A percentile compares a stretch with the other conserved stretches of the same genome.
phyloP scores from a whole-genome alignment of 2,329 filamentous ascomycete genomes.

The Aspergillus aculeatus region DNA sequence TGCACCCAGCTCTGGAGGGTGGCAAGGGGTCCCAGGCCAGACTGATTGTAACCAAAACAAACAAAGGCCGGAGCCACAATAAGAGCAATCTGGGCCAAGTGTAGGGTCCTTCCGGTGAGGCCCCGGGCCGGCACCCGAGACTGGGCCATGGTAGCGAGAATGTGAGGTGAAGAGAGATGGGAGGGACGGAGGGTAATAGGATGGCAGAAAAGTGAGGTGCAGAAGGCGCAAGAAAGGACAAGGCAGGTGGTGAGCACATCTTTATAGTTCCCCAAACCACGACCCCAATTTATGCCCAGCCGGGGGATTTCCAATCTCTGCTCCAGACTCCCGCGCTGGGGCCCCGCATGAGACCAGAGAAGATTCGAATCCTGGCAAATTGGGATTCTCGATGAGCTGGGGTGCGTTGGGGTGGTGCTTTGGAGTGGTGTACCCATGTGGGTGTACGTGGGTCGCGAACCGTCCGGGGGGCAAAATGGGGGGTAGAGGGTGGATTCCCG shows the following conservation, averaged over 20 bases:
- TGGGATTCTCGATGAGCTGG: background rate
- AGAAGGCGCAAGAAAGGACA: background rate
- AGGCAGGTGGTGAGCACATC: background rate
- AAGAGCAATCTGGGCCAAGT: constrained; percentile 22
- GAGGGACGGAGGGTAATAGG: background rate
- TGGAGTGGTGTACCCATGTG: background rate
- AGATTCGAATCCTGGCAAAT: background rate
- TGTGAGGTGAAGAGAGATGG: background rate
- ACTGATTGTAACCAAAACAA: constrained; percentile 29
- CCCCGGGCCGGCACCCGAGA: background rate
- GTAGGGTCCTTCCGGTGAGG: constrained; percentile 13
- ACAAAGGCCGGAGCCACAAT: constrained; percentile 26
- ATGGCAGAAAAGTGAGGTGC: background rate
- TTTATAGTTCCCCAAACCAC: background rate
- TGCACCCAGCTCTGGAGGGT: constrained; percentile 36
- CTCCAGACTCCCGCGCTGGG: background rate
- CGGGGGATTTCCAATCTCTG: background rate
- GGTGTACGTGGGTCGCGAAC: background rate
- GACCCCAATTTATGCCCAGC: background rate
- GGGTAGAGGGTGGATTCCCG: too few relatives aligned
- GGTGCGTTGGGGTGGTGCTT: background rate
- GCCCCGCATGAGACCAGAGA: background rate
- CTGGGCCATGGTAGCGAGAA: background rate
- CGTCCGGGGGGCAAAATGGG: too few relatives aligned
- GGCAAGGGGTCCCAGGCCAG: constrained; percentile 23